A percentile compares a stretch with the other conserved stretches of the same genome.
These are phyloP conservation scores for Neolentinus lepideus DNA, from an alignment of 1,284 basidiomycete species.

Conservation along the genomic window DNA sequence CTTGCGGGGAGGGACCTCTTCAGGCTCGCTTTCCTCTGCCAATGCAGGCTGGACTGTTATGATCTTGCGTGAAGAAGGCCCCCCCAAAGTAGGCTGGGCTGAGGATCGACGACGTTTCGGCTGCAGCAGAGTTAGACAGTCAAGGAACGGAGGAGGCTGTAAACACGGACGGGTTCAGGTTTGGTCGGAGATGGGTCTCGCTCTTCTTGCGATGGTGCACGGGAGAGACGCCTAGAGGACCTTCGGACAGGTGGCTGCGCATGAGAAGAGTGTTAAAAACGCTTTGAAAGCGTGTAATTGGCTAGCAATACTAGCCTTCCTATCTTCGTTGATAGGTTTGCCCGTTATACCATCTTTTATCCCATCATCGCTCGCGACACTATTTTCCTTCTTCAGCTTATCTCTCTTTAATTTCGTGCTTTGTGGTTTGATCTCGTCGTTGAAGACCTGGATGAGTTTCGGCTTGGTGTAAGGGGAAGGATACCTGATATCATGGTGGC, in stretches of 20 bases:
- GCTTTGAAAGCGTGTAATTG: slow-evolving; percentile 29
- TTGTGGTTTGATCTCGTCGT: slow-evolving; percentile 65
- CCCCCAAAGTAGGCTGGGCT: slow-evolving; percentile 60
- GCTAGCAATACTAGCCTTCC: slow-evolving; percentile 5
- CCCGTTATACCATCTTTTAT: slow-evolving; percentile 76
- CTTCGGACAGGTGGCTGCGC: slow-evolving; percentile 18
- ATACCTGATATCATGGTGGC: slow-evolving; percentile 76
- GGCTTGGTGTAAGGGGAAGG: slow-evolving; percentile 80
- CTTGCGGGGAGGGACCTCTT: slow-evolving; percentile 57
- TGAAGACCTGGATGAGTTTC: slow-evolving; percentile 78
- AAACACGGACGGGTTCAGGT: slow-evolving; percentile 14
- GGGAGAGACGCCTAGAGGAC: slow-evolving; percentile 31
- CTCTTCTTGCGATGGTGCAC: slow-evolving; percentile 18
- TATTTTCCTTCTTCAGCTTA: slow-evolving; percentile 56
- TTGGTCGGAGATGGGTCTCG: slow-evolving; percentile 6
- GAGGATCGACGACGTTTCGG: slow-evolving; percentile 58
- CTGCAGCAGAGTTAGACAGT: slow-evolving; percentile 19
- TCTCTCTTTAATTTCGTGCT: slow-evolving; percentile 59
- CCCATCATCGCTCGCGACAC: slow-evolving; percentile 70
- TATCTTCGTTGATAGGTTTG: slow-evolving; percentile 39
- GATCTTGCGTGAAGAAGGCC: slow-evolving; percentile 32
- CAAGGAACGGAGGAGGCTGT: slow-evolving; percentile 4
- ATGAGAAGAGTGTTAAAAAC: slow-evolving; percentile 7
- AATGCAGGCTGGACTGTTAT: slow-evolving; percentile 36
- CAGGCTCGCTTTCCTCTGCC: slow-evolving; percentile 72